A percentile compares a stretch with the other conserved stretches of the same genome.
phyloP scores from a whole-genome alignment of 2,329 filamentous ascomycete genomes.

The Pseudocercospora pini-densiflorae region DNA sequence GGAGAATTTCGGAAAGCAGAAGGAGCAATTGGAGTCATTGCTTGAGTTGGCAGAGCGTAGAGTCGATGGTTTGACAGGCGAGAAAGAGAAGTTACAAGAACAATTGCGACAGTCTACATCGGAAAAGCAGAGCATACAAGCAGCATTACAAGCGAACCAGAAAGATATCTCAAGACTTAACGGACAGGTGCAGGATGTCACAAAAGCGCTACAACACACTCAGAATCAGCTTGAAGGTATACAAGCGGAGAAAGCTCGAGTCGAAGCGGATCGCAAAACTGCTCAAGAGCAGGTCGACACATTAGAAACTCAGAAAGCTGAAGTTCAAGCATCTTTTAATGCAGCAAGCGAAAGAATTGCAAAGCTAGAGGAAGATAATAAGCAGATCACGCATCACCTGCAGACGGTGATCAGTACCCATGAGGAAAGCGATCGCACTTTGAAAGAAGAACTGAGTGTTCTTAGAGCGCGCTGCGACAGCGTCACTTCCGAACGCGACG shows the following conservation, averaged over 20 bases:
- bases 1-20: conserved; percentile 33
- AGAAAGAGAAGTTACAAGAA: conserved; percentile 36
- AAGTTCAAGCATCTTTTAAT: conserved; percentile 19
- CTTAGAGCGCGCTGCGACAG: conserved; percentile 22
- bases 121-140: conserved; percentile 23
- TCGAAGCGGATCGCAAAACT: conserved; percentile 15
- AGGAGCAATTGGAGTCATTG: conserved; percentile 35
- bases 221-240: conserved; percentile 19
- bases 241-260: conserved; percentile 17
- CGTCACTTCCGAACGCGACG: conserved; percentile 20
- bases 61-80: conserved; percentile 39
- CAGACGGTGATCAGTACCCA: conserved; percentile 22
- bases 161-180: conserved; percentile 14
- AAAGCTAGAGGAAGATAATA: conserved; percentile 30
- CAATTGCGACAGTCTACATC: conserved; percentile 16
- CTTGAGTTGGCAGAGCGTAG: conserved; percentile 41
- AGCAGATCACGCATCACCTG: conserved; percentile 25
- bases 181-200: conserved; percentile 20
- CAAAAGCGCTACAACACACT: conserved; percentile 20
- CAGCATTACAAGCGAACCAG: conserved; percentile 20
- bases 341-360: conserved; percentile 23
- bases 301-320: conserved; percentile 23
- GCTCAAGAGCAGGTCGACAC: conserved; percentile 17
- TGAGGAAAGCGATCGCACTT: conserved; percentile 10
- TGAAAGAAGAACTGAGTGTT: conserved; percentile 27